Base-by-base conservation (phyloP, 139 green algal species). In the Chlorella vulgaris region DNA sequence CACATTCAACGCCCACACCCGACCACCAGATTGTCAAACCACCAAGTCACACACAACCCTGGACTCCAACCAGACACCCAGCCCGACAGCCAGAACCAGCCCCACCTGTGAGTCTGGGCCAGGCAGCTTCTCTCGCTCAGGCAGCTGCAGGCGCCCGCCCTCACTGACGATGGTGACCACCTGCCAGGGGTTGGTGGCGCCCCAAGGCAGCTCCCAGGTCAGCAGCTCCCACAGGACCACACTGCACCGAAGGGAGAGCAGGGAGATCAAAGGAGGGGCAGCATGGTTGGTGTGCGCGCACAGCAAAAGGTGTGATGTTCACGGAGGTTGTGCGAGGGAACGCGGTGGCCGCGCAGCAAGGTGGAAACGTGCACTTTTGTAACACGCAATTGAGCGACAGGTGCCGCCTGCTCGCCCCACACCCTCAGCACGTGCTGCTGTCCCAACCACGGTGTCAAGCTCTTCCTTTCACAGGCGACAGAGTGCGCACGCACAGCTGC, bases 161-260 rank as follows among this genome's bases (percentile, higher is more conserved):
- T 92, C 85, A 5, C 78, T 91, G 39, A 95, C 89, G 2, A 91
- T 85, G 21, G 81, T 88, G 60, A 93, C 90, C 73, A 86, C 78
- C 84, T 93, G 90, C 89, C 89, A 93, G 36, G 90, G 85, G 43
- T 86, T 86, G 55, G 73, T 84, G 36, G 83, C 62, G 47, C 86
- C 80, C 84, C 92, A 98, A 5, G 94, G 94, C 83, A 95, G 88
- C 79, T 93, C 87, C 94, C 92, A 98, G 28, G 94, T 97, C 42
- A 97, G 81, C 86, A 83, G 63, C 66, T 91, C 86, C 86, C 88
- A 90, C 86, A 91, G 83, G 58, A 88, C 84, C 47, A 88, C 79
- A 42, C 84, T 85, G 75, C 89, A 91, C 40, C 74, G 67, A 1
- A 29, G 67, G 36, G 28, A 26, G 38, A 2, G 26, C 15, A 1